phyloP scores from a whole-genome alignment of 208 protist genomes.

The Jaenimonas drosophilae region DNA sequence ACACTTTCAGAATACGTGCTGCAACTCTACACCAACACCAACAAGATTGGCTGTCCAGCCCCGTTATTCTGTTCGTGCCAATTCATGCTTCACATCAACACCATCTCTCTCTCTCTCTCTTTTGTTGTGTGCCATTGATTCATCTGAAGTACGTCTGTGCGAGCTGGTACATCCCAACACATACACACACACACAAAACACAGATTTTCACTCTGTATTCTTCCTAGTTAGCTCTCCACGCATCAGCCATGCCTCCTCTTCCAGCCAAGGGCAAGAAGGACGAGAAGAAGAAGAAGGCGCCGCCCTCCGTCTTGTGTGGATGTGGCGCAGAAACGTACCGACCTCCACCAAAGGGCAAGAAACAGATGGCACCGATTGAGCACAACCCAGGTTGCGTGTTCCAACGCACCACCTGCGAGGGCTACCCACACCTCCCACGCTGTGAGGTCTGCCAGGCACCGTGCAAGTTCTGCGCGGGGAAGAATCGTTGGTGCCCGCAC shows the following conservation, averaged over 20 bases:
- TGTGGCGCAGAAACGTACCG: conserved; percentile 81
- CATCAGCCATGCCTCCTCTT: conserved; percentile 5
- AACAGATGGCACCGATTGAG: conserved; percentile 27
- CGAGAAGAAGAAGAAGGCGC: conserved; percentile 55
- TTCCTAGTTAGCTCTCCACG: not conserved
- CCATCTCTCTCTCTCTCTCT: not conserved
- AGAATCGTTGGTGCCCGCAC: conserved; percentile 78
- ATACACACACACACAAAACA: not conserved
- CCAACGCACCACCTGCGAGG: conserved; percentile 73
- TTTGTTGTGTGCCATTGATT: not conserved
- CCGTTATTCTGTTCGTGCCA: too few relatives aligned
- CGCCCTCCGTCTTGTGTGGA: conserved; percentile 65
- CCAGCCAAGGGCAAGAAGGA: conserved; percentile 20
- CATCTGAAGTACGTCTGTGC: not conserved
- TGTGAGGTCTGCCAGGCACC: conserved; percentile 62
- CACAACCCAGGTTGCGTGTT: conserved; percentile 64
- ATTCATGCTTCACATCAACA: not conserved
- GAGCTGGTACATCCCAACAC: not conserved
- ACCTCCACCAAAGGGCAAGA: conserved; percentile 74
- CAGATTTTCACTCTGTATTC: not conserved
- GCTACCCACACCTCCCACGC: conserved; percentile 67
- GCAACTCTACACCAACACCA: too few relatives aligned
- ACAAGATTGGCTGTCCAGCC: too few relatives aligned
- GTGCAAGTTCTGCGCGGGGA: conserved; percentile 63
- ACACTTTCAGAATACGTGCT: too few relatives aligned